These are phyloP conservation scores for Crithidia expoeki DNA, from an alignment of 208 protist species.

Conservation along the genomic window DNA sequence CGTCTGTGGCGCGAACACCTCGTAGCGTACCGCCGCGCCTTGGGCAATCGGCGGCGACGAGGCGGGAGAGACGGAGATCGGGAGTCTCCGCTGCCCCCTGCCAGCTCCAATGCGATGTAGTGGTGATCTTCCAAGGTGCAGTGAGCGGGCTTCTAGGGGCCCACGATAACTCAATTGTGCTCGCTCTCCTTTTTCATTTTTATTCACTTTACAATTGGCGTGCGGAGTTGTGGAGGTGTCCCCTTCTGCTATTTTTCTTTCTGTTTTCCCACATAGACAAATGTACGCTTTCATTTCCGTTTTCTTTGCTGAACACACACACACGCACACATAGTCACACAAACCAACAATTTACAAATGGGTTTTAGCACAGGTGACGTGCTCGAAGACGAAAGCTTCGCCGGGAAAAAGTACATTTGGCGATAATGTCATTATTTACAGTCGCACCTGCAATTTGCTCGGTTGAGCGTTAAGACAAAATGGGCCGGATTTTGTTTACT, in stretches of 20 bases:
- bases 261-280: slow-evolving; percentile 4
- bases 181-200: neutral
- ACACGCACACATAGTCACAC: no score
- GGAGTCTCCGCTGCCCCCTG: neutral
- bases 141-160: neutral
- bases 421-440: no score
- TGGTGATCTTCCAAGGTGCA: neutral
- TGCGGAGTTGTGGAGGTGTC: neutral
- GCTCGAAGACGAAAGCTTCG: no score
- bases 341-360: no score
- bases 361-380: no score
- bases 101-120: slow-evolving; percentile 7
- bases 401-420: no score
- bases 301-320: neutral
- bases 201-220: no score
- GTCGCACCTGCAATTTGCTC: no score
- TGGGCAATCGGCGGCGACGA: slow-evolving; percentile 1
- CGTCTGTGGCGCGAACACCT: slow-evolving; percentile 29
- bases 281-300: neutral
- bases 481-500: no score
- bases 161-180: neutral
- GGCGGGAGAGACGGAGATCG: neutral
- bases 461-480: no score
- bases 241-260: slow-evolving; percentile 1
- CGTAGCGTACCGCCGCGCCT: slow-evolving; percentile 19